Conservation (phyloP, 202 grass and related monocot species). For the Bolboschoenoplectus hybrid region DNA sequence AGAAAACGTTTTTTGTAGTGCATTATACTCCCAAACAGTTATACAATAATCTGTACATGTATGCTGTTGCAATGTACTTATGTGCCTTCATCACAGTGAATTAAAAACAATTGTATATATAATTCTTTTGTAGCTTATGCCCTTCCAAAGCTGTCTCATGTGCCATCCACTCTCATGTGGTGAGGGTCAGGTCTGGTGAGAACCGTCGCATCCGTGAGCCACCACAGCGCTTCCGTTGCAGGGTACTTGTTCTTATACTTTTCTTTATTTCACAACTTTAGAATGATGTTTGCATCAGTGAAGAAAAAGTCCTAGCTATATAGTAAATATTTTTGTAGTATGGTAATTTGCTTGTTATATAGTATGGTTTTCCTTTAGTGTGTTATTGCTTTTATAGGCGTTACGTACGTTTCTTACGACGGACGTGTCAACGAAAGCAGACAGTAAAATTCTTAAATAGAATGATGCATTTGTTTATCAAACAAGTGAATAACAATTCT, state of each 20-base stretch:
- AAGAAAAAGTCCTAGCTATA: neutral
- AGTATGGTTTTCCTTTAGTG: neutral
- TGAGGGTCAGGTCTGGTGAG: slow-evolving; percentile 64
- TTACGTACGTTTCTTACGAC: slow-evolving; percentile 52
- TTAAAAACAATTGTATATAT: neutral
- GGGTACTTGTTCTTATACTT: slow-evolving; percentile 44
- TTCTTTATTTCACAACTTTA: neutral
- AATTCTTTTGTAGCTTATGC: slow-evolving; percentile 49
- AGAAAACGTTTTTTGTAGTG: neutral
- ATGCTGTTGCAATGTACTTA: neutral
- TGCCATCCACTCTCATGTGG: slow-evolving; percentile 71
- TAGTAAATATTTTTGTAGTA: neutral
- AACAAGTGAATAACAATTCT: slow-evolving; percentile 35
- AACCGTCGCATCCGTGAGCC: slow-evolving; percentile 75
- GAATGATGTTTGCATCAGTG: neutral
- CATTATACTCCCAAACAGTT: neutral
- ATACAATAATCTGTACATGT: neutral
- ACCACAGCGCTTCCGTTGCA: slow-evolving; percentile 75
- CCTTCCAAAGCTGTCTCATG: slow-evolving; percentile 80
- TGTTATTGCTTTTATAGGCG: slow-evolving; percentile 57
- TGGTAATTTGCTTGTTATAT: too few relatives aligned
- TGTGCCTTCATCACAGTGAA: neutral
- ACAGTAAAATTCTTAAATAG: slow-evolving; percentile 52
- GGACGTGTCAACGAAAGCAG: slow-evolving; percentile 47
- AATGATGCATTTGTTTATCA: slow-evolving; percentile 41